phyloP scores from a whole-genome alignment of 148 eudicot genomes.

The Suaeda aralocaspica region DNA sequence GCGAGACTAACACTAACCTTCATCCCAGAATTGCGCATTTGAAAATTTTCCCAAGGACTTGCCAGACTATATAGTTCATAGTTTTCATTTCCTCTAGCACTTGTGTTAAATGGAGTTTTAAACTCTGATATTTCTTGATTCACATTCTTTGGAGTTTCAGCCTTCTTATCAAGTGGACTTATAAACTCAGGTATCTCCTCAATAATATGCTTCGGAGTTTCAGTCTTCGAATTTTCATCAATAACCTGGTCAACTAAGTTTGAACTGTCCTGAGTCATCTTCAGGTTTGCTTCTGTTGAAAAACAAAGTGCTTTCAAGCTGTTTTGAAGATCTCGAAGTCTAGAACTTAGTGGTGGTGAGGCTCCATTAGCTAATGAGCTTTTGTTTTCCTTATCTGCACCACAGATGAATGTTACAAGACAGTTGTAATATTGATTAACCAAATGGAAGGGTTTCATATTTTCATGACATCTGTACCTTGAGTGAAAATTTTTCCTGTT shows the following conservation, averaged over 20 bases:
- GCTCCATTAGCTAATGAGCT: slow-evolving; percentile 11
- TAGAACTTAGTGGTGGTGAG: slow-evolving; percentile 74
- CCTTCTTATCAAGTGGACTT: slow-evolving; percentile 42
- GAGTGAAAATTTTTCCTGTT: slow-evolving; percentile 11
- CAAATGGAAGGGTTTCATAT: background rate
- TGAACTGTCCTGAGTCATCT: slow-evolving; percentile 32
- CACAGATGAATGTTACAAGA: background rate
- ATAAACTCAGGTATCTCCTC: slow-evolving; percentile 10
- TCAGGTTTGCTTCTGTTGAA: slow-evolving; percentile 48
- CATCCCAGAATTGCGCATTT: slow-evolving; percentile 43
- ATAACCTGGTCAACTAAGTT: slow-evolving; percentile 21
- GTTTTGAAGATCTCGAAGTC: slow-evolving; percentile 54
- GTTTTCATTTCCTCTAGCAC: slow-evolving; percentile 18
- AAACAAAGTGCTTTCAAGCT: slow-evolving; percentile 48
- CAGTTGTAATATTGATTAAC: background rate
- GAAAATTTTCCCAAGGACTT: slow-evolving; percentile 50
- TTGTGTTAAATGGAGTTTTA: slow-evolving; percentile 46
- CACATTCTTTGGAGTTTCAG: slow-evolving; percentile 23
- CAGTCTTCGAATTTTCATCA: slow-evolving; percentile 31
- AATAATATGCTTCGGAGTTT: slow-evolving; percentile 2
- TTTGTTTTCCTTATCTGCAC: slow-evolving; percentile 50
- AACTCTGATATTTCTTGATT: slow-evolving; percentile 2
- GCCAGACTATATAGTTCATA: slow-evolving; percentile 26
- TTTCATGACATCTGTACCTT: slow-evolving; percentile 22
- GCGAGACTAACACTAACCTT: slow-evolving; percentile 44